phyloP scores from a whole-genome alignment of 176 grass and related monocot genomes.

The Rhynchospora pubera region DNA sequence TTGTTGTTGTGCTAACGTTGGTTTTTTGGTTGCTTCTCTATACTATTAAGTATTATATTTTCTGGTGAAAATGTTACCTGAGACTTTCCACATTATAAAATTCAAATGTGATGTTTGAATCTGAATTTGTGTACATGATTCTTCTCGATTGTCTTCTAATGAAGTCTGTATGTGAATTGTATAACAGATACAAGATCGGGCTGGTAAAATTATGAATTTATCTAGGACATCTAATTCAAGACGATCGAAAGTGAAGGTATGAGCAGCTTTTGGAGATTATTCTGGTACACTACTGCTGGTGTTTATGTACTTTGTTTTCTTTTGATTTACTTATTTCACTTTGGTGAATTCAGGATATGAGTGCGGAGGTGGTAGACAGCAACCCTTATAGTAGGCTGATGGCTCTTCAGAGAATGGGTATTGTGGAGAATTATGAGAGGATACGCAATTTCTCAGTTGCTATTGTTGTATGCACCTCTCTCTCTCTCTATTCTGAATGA shows the following conservation, averaged over 20 bases:
- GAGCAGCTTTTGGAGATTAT: not conserved
- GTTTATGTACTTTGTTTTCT: not conserved
- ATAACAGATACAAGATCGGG: slow-evolving; percentile 47
- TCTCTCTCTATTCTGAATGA: not conserved
- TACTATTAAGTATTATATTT: not conserved
- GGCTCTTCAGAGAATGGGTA: slow-evolving; percentile 95
- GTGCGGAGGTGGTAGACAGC: slow-evolving; percentile 80
- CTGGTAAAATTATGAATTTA: slow-evolving; percentile 29
- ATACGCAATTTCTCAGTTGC: slow-evolving; percentile 78
- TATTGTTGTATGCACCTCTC: slow-evolving; percentile 53
- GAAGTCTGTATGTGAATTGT: not conserved
- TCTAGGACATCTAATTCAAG: not conserved
- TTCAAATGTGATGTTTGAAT: not conserved
- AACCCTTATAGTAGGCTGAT: slow-evolving; percentile 91
- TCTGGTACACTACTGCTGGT: not conserved
- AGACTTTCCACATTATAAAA: too few species aligned
- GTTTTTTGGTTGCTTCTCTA: not conserved
- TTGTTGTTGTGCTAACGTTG: too few species aligned
- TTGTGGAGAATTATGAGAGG: slow-evolving; percentile 78
- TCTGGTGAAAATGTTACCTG: too few species aligned
- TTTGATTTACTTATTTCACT: not conserved
- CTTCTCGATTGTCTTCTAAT: not conserved
- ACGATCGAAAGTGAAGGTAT: slow-evolving; percentile 75
- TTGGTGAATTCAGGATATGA: slow-evolving; percentile 70
- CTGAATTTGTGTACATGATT: not conserved